Evolutionary conservation across 192 early-diverging fungal species (phyloP), one percentile per base, ranked within the genome.

Genomic region (Entomortierella lignicola): DNA sequence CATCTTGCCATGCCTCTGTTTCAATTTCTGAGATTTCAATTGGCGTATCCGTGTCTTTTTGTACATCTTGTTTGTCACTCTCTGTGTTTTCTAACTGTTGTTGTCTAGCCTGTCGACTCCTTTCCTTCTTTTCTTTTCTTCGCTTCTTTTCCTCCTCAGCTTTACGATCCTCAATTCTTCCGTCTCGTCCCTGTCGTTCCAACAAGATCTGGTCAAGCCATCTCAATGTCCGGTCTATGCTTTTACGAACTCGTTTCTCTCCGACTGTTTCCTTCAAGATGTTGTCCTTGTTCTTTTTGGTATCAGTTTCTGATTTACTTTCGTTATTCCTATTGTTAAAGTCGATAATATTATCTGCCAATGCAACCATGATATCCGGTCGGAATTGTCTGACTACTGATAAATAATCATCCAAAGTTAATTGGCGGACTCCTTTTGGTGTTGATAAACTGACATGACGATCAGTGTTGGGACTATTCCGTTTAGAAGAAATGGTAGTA

Each of bases 131-230:
- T 30, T 69, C 56, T 30, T 61, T 61, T 47, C 25, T 68, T 8
- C 39, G 13, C 42, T 31, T 62, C 61, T 77, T 77, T 37, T 63
- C 66, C n/a, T 68, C 60, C n/a, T 77, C 66, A 15, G 41, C 13
- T 17, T 20, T 18, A 2, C 66, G 52, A 63, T 77, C 73, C 15
- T 41, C 53, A 20, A 54, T 43, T 20, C 31, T 58, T 2, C 73
- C 73, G 52, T 77, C 73, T 12, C 42, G 31, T 2, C 73, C 73
- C 13, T 50, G 34, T 13, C 73, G 17, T 48, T 64, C 73, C 54
- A 50, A n/a, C 32, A 77, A 50, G 20, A 69, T 63, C 41, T 82
- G 64, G 55, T 88, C 87, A 56, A 89, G 53, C 88, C 87, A 88
- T 27, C 72, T 79, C 8, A 85, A 54, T 1, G 85, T 81, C 51